Evolutionary conservation across 768 basidiomycete species (phyloP), one percentile per base, ranked within the genome.

Genomic region (Trametes villosa): DNA sequence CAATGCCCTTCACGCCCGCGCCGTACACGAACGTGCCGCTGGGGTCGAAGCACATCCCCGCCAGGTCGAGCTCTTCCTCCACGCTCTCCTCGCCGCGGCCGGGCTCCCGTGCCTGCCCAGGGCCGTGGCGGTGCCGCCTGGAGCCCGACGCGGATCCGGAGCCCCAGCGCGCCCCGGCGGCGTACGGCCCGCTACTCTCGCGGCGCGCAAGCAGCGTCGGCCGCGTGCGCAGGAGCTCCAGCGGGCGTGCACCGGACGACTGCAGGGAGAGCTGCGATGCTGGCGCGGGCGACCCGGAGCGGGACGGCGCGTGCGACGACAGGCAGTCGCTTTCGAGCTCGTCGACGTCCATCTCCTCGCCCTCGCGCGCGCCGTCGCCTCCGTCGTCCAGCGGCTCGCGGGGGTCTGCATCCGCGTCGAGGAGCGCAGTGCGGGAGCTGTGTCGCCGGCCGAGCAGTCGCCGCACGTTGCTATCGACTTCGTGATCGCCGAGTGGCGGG

Each of bases 41-140:
- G 18, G 88, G 89, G 70, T 91, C 90, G 64, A 91, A 92, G 62
- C 86, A 90, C 38, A 83, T 77, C 13, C 91, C 91, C 2, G 89
- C 88, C 50, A 92, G 73, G 67, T 88, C 85, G 36, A 82, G 67
- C 57, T 83, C 80, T 8, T 75, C 72, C 29, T 75, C 63, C 42
- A 57, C 48, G 11, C 45, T 44, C 18, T 42, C 58, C 34, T 55
- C 67, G 41, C 38, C 31, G 15, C 33, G 29, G 27, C 49, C n/a
- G 41, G 33, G 42, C 53, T 34, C 50, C 20, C 50, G 17, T 49
- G 33, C 31, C 22, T 31, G 44, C 30, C n/a, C 57, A 12, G 6
- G 49, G 26, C 48, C 42, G 38, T 30, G 60, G 3, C 57, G 47
- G 8, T 27, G 42, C 58, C 50, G 41, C 49, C 57, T 42, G 59